Conservation (phyloP, 2,329 filamentous ascomycete genomes). For the Beauveria medogensis region DNA sequence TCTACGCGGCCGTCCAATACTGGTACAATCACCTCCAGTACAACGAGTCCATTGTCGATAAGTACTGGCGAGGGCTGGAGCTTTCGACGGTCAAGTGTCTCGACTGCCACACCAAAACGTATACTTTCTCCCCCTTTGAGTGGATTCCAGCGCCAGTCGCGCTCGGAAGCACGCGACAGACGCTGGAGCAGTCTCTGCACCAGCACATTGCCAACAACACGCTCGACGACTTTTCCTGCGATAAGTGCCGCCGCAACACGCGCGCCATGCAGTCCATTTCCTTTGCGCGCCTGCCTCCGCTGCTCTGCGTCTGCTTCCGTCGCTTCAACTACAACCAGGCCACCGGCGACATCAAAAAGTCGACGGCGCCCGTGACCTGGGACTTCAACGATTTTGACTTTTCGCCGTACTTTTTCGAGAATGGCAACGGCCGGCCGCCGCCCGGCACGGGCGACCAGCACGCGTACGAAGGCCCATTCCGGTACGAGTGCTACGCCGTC, state of each 20-base stretch:
- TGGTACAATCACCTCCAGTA: conserved; percentile 64
- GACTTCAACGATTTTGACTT: conserved; percentile 62
- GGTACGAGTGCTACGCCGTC: conserved; percentile 82
- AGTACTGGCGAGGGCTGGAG: conserved; percentile 72
- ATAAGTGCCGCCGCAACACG: conserved; percentile 60
- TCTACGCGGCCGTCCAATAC: conserved; percentile 60
- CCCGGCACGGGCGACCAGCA: conserved; percentile 27
- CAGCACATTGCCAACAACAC: conserved; percentile 61
- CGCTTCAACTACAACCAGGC: conserved; percentile 35
- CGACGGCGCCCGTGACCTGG: conserved; percentile 65
- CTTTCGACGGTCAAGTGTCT: conserved; percentile 64
- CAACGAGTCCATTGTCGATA: conserved; percentile 69
- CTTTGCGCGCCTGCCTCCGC: conserved; percentile 69
- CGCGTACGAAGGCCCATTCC: conserved; percentile 48
- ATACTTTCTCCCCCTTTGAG: conserved; percentile 40
- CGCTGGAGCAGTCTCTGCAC: conserved; percentile 56
- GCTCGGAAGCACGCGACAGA: conserved; percentile 21
- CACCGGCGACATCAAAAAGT: conserved; percentile 45
- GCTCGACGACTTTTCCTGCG: conserved; percentile 64
- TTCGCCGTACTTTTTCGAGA: conserved; percentile 32
- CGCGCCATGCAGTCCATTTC: conserved; percentile 63
- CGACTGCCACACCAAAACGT: conserved; percentile 41
- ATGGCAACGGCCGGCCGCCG: conserved; percentile 23
- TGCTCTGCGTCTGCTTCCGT: conserved; percentile 71
- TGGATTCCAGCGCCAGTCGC: conserved; percentile 42